Conservation (phyloP, 371 early-diverging fungal genomes). For the Nematocida sp. region DNA sequence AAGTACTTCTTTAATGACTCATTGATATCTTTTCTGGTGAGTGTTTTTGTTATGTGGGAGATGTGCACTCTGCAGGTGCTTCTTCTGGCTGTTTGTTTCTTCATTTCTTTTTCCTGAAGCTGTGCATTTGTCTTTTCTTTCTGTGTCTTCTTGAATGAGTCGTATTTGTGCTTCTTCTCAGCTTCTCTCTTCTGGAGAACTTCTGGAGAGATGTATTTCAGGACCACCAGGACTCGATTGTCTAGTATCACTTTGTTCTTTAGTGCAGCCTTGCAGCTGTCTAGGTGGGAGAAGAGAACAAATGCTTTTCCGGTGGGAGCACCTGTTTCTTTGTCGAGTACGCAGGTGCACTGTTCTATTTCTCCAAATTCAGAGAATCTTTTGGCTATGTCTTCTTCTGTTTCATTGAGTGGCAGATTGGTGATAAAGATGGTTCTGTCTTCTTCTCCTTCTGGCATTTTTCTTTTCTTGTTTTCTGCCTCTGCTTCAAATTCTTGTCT, state of each 20-base stretch:
- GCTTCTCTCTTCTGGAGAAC: constrained; percentile 52
- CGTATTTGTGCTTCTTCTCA: constrained; percentile 43
- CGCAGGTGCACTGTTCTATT: constrained; percentile 53
- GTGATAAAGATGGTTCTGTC: constrained; percentile 51
- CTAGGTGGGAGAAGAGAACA: constrained; percentile 50
- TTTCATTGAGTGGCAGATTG: constrained; percentile 58
- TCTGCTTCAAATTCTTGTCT: constrained; percentile 23
- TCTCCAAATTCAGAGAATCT: constrained; percentile 55
- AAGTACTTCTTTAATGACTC: constrained; percentile 48
- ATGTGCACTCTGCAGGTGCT: constrained; percentile 56
- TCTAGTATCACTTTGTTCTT: constrained; percentile 46
- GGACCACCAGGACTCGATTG: constrained; percentile 54
- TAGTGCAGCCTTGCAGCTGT: constrained; percentile 30
- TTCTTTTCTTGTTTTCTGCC: neutral
- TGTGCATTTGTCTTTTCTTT: constrained; percentile 31
- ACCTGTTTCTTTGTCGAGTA: constrained; percentile 52
- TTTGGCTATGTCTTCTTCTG: constrained; percentile 52
- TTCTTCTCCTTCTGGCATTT: constrained; percentile 40
- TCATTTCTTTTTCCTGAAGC: constrained; percentile 22
- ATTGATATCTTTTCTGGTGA: constrained; percentile 49
- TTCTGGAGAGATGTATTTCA: constrained; percentile 53
- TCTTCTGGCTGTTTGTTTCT: constrained; percentile 4
- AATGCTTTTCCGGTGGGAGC: constrained; percentile 60
- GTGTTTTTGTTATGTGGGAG: constrained; percentile 55
- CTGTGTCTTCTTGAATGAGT: constrained; percentile 17